Evolutionary conservation across 2,329 filamentous ascomycete genomes (phyloP).

Genomic region (Helicocarpus griseus): DNA sequence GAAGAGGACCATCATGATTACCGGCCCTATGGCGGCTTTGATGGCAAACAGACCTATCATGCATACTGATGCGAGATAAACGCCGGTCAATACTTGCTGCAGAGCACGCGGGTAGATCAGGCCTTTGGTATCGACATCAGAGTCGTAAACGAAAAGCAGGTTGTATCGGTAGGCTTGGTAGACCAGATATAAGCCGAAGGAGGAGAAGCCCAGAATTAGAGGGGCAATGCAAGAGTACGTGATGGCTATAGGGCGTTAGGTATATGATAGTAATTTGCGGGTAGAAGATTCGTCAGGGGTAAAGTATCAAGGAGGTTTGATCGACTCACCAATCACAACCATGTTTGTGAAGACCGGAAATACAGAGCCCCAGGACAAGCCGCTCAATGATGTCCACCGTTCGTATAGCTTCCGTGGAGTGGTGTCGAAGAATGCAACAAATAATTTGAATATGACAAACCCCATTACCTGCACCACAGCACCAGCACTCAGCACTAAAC

Average conservation of each 20-base stretch:
- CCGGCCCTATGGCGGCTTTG: conserved; percentile 51
- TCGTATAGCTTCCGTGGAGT: conserved; percentile 70
- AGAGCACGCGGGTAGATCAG: conserved; percentile 78
- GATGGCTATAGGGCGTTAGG: conserved; percentile 47
- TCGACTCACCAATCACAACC: conserved; percentile 60
- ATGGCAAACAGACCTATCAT: conserved; percentile 77
- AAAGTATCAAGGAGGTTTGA: neutral
- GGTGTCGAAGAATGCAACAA: conserved; percentile 61
- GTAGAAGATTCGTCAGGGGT: too few relatives aligned
- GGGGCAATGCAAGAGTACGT: conserved; percentile 83
- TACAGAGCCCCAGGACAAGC: conserved; percentile 76
- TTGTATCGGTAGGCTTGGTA: conserved; percentile 88
- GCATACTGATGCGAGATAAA: conserved; percentile 76
- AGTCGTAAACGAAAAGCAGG: conserved; percentile 74
- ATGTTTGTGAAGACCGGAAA: conserved; percentile 73
- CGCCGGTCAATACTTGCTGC: conserved; percentile 70
- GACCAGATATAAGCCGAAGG: conserved; percentile 66
- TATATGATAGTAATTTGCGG: neutral
- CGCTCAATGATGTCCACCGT: conserved; percentile 62
- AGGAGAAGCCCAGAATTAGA: conserved; percentile 71
- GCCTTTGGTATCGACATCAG: conserved; percentile 75
- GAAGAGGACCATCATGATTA: conserved; percentile 68
- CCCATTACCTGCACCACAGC: conserved; percentile 64
- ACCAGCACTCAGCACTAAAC: conserved; percentile 63
- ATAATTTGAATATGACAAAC: conserved; percentile 60